These are phyloP conservation scores for Paraphoma chrysanthemicola DNA, from an alignment of 2,329 filamentous ascomycete species.

Conservation along the genomic window DNA sequence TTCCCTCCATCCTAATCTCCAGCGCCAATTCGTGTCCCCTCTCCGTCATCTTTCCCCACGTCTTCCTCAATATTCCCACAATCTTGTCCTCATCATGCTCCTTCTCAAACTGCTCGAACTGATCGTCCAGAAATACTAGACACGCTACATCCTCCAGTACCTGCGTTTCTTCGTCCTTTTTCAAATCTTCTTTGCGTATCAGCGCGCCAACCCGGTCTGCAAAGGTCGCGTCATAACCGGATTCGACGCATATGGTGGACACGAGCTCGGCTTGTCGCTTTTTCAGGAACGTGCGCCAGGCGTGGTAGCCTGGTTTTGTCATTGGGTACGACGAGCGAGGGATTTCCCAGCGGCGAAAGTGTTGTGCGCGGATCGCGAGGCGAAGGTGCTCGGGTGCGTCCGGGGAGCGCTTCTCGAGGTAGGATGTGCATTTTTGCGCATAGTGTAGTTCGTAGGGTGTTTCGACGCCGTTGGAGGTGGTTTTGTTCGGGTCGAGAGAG, in stretches of 20 bases:
- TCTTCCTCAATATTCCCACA: slow-evolving; percentile 56
- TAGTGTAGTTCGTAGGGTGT: slow-evolving; percentile 84
- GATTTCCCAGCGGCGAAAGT: slow-evolving; percentile 86
- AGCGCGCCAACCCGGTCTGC: slow-evolving; percentile 70
- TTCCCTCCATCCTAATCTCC: slow-evolving; percentile 41
- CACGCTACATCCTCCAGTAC: slow-evolving; percentile 85
- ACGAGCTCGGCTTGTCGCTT: slow-evolving; percentile 74
- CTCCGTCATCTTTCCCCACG: slow-evolving; percentile 51
- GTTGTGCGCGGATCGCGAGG: slow-evolving; percentile 82
- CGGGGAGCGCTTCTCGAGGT: slow-evolving; percentile 68
- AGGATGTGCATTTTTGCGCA: slow-evolving; percentile 78
- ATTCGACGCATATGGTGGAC: slow-evolving; percentile 59
- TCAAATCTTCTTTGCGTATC: slow-evolving; percentile 79
- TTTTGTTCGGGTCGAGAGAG: slow-evolving; percentile 68
- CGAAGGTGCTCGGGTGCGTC: slow-evolving; percentile 70
- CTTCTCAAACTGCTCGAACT: slow-evolving; percentile 81
- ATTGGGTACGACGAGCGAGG: slow-evolving; percentile 75
- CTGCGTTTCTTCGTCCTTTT: slow-evolving; percentile 71
- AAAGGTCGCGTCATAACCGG: slow-evolving; percentile 61
- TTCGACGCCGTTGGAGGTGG: slow-evolving; percentile 50
- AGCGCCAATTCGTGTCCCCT: slow-evolving; percentile 43
- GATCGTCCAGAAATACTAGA: slow-evolving; percentile 85
- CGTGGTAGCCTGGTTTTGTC: slow-evolving; percentile 77
- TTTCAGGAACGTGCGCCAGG: slow-evolving; percentile 78
- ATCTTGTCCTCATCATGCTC: slow-evolving; percentile 80